Evolutionary conservation across 1,284 basidiomycete genomes (phyloP).

Genomic region (Pisolithus thermaeus): DNA sequence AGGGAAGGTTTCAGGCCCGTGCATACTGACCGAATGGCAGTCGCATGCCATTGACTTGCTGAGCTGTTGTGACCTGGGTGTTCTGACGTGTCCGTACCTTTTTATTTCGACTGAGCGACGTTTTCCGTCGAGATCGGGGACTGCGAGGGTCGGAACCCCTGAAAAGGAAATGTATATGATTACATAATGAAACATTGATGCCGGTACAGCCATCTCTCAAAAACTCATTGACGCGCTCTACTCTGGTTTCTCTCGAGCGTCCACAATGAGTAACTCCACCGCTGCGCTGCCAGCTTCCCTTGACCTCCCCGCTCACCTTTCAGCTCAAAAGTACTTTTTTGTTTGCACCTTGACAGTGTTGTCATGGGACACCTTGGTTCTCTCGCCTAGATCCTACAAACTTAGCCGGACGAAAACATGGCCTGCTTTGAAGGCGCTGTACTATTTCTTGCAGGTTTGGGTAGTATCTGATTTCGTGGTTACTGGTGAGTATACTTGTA

Average conservation of each 20-base stretch:
- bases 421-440: conserved; percentile 71
- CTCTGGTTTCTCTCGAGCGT: conserved; percentile 10
- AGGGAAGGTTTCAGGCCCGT: too few relatives aligned
- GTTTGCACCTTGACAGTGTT: conserved; percentile 82
- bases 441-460: conserved; percentile 65
- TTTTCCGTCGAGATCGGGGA: too few relatives aligned
- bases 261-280: conserved; percentile 14
- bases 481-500: conserved; percentile 46
- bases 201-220: neutral
- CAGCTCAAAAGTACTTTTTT: conserved; percentile 80
- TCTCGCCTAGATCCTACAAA: conserved; percentile 70
- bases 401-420: conserved; percentile 63
- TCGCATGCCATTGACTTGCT: too few relatives aligned
- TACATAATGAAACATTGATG: conserved; percentile 1
- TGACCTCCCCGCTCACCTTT: conserved; percentile 65
- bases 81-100: too few relatives aligned
- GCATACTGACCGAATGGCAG: too few relatives aligned
- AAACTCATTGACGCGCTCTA: neutral
- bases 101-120: too few relatives aligned
- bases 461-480: conserved; percentile 73
- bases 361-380: conserved; percentile 79
- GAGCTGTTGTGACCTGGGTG: too few relatives aligned
- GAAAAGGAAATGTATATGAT: neutral
- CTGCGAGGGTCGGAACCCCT: too few relatives aligned
- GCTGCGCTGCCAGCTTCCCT: conserved; percentile 53